Evolutionary conservation across 495 filamentous ascomycete species (phyloP), one percentile per base, ranked within the genome.

Genomic region (Bombardia bombarda): DNA sequence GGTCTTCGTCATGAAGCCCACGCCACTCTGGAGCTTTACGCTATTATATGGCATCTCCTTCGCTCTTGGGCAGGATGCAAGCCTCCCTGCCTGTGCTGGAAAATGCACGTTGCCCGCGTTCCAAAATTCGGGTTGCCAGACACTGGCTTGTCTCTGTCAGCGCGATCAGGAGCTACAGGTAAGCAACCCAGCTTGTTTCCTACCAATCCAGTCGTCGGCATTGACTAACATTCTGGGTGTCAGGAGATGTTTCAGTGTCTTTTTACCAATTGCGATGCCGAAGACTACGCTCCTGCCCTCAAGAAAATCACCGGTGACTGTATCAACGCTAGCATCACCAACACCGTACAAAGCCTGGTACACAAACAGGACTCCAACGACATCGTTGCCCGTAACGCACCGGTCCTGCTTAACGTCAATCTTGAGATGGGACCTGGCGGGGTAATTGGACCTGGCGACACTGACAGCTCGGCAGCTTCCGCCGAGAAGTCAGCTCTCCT

Each of bases 321-420:
- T 46, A 63, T 62, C 66, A 65, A 65, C 33, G 54, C 56, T 45
- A 42, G 57, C 39, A 33, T 43, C 22, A 43, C 51, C 8, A 57
- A 57, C 26, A 42, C 45, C 4, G 35, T 47, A 4, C 43, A 49
- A 38, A 64, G 60, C 36, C 47, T 62, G n/a, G 62, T 64, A 39
- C 46, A 51, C 31, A 61, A 68, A 25, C 28, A 38, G 3, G 46
- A 53, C 0, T 62, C 62, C 36, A 66, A 64, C 47, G 57, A 50
- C 24, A 56, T 67, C 46, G 33, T 51, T 36, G 32, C 21, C 18
- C 52, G 37, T 3, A 37, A 26, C 20, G 42, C 43, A 22, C 38
- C 50, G 14, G 41, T 48, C 12, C 37, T 38, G 17, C 50, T 51
- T 9, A 49, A 49, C 17, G 17, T 45, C 25, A 42, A 49, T 32